phyloP scores from a whole-genome alignment of 2,329 filamentous ascomycete genomes.

The Trichoderma sp. region DNA sequence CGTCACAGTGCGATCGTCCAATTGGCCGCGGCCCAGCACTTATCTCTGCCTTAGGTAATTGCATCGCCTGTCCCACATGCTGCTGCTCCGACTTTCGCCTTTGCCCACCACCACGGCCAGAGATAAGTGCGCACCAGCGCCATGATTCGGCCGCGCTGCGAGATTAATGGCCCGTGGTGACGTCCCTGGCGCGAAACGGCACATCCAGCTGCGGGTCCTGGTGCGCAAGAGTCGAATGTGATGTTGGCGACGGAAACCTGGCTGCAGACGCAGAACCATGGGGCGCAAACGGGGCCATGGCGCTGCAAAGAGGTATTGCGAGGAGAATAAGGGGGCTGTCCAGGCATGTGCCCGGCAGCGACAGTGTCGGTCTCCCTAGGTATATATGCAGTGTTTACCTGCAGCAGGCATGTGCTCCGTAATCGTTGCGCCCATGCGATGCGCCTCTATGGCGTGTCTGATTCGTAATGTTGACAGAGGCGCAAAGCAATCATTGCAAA shows the following conservation, averaged over 20 bases:
- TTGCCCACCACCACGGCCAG: not conserved
- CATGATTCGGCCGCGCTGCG: slow-evolving; percentile 16
- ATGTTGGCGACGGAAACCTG: too few species aligned
- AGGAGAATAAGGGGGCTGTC: not conserved
- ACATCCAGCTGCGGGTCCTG: not conserved
- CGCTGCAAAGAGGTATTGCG: not conserved
- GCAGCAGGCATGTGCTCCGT: not conserved
- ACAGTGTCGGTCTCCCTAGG: not conserved
- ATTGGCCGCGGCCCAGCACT: slow-evolving; percentile 18
- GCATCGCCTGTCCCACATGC: slow-evolving; percentile 16
- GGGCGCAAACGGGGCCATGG: too few species aligned
- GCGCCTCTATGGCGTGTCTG: too few species aligned
- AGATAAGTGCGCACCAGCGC: slow-evolving; percentile 11
- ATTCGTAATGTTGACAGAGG: not conserved
- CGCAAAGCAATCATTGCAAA: not conserved
- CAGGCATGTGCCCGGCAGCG: not conserved
- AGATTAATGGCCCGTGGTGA: slow-evolving; percentile 21
- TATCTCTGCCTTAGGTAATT: slow-evolving; percentile 24
- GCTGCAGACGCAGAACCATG: not conserved
- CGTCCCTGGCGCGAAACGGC: not conserved
- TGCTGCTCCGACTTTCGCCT: slow-evolving; percentile 17
- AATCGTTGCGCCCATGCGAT: too few species aligned
- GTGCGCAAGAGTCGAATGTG: too few species aligned
- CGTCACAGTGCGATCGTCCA: slow-evolving; percentile 20
- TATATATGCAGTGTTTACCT: not conserved